Percentiles rank a stretch among this genome's conserved stretches.
These are phyloP conservation scores for Chenopodium berlandieri DNA, from an alignment of 148 eudicot genomes.

Conservation along the genomic window DNA sequence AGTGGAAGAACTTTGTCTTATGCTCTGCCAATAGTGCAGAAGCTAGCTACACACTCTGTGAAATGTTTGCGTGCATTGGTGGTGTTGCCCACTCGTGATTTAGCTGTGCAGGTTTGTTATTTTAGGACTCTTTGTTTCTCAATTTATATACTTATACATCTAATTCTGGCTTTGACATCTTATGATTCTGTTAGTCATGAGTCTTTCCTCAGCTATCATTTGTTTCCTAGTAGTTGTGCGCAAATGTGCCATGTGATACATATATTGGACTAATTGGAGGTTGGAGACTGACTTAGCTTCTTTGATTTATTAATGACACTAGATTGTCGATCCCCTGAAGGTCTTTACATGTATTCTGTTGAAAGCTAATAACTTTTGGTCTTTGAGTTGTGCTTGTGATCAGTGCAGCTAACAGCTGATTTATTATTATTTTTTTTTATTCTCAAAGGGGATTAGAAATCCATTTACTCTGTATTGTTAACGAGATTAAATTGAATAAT, in stretches of 20 bases:
- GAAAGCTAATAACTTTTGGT: slow-evolving; percentile 1
- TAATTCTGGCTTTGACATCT: not conserved
- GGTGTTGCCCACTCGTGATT: slow-evolving; percentile 91
- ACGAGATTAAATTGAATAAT: not conserved
- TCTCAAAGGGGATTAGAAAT: not conserved
- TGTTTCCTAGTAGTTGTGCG: not conserved
- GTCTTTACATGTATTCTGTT: not conserved
- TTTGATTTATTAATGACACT: not conserved
- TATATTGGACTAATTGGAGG: not conserved
- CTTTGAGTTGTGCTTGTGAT: not conserved
- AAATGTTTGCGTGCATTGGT: slow-evolving; percentile 85
- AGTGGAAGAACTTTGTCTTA: slow-evolving; percentile 93
- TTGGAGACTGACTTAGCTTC: not conserved
- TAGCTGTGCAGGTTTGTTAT: slow-evolving; percentile 77
- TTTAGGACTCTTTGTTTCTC: not conserved
- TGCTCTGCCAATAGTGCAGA: slow-evolving; percentile 84
- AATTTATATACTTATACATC: not conserved
- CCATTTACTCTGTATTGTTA: not conserved
- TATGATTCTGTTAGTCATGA: not conserved
- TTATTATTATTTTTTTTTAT: not conserved
- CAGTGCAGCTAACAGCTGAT: not conserved
- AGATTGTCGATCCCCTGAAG: too few relatives aligned
- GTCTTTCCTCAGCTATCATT: not conserved
- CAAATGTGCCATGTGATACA: not conserved
- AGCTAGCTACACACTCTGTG: slow-evolving; percentile 56